These are phyloP conservation scores for Brassica juncea DNA, from an alignment of 345 rosid genomes.

Conservation along the genomic window DNA sequence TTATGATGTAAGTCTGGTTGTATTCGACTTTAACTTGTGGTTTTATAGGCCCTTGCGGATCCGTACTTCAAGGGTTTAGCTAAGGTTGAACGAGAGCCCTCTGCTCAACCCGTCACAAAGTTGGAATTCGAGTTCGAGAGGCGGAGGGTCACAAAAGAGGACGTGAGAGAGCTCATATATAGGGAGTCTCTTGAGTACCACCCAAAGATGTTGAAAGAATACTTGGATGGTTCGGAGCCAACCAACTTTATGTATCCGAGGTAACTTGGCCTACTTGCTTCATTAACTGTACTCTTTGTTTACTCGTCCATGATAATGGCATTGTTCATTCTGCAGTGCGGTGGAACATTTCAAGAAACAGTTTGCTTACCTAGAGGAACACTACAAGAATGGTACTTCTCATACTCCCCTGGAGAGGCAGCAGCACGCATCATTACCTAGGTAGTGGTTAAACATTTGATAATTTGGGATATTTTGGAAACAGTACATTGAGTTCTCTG, in stretches of 20 bases:
- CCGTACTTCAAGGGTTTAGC: not conserved
- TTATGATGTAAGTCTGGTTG: not conserved
- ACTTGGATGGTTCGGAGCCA: not conserved
- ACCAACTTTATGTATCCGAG: not conserved
- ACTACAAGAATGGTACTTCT: not conserved
- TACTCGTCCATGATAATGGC: not conserved
- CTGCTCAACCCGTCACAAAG: not conserved
- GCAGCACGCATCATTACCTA: constrained; percentile 50
- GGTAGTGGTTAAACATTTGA: constrained; percentile 44
- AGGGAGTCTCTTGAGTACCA: not conserved
- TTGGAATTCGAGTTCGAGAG: not conserved
- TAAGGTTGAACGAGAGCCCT: not conserved
- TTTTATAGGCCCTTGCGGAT: not conserved
- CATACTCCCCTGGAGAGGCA: not conserved
- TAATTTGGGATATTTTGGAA: not conserved
- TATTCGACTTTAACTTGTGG: not conserved
- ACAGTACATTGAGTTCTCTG: not conserved
- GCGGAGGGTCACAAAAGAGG: not conserved
- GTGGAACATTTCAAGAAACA: not conserved
- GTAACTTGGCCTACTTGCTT: not conserved
- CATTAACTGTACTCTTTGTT: not conserved
- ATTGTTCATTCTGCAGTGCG: not conserved
- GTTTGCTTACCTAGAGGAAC: not conserved
- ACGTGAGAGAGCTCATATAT: not conserved
- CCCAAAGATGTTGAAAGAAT: not conserved